phyloP scores from a whole-genome alignment of 148 eudicot genomes.

The Oxyria digyna region DNA sequence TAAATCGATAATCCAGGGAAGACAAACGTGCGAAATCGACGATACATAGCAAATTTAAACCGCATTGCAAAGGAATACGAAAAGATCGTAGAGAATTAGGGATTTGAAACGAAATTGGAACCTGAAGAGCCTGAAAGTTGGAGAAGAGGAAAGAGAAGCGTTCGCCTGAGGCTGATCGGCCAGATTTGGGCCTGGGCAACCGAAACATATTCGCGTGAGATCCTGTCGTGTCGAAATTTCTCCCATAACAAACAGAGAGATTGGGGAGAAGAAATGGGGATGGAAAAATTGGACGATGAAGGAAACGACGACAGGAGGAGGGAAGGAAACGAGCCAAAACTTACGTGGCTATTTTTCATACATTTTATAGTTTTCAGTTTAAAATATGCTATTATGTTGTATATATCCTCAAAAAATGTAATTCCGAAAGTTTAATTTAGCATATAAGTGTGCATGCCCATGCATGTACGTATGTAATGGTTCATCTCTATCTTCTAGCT shows the following conservation, averaged over 20 bases:
- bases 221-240: neutral
- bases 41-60: neutral
- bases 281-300: neutral
- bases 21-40: neutral
- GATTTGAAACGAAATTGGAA: neutral
- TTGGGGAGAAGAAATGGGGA: neutral
- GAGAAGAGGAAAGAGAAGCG: slow-evolving; percentile 57
- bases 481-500: too few species aligned
- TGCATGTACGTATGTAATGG: too few species aligned
- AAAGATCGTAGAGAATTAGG: neutral
- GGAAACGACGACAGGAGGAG: neutral
- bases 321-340: neutral
- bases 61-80: neutral
- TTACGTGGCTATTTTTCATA: neutral
- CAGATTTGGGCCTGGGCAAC: slow-evolving; percentile 41
- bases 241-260: neutral
- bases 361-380: too few species aligned
- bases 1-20: neutral
- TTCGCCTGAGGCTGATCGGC: slow-evolving; percentile 14
- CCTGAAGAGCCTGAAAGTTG: slow-evolving; percentile 66
- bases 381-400: too few species aligned
- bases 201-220: slow-evolving; percentile 32
- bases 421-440: too few species aligned
- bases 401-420: too few species aligned
- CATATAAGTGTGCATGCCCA: too few species aligned